Percentiles rank a stretch among this genome's conserved stretches.
These are phyloP conservation scores for Baorangia bicolor DNA, from an alignment of 768 basidiomycete species.

Conservation along the genomic window DNA sequence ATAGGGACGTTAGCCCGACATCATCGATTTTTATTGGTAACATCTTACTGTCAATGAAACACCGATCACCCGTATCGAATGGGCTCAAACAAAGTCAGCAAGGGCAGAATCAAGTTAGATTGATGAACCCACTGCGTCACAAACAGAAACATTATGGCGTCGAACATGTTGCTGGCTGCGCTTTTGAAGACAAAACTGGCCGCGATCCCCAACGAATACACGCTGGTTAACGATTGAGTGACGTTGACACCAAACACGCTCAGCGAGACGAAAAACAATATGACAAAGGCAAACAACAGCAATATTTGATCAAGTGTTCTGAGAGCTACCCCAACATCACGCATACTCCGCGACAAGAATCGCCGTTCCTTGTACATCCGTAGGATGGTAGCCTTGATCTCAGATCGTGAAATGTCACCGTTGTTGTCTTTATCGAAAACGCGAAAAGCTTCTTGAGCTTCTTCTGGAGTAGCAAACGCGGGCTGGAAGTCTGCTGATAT, in stretches of 20 bases:
- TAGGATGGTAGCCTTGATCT: conserved; percentile 67
- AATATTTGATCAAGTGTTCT: conserved; percentile 63
- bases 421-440: conserved; percentile 77
- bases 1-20: conserved; percentile 4
- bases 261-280: conserved; percentile 72
- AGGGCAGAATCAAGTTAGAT: neutral
- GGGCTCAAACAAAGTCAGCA: conserved; percentile 43
- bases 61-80: conserved; percentile 81
- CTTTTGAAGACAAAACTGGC: conserved; percentile 82
- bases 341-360: conserved; percentile 72
- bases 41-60: conserved; percentile 60
- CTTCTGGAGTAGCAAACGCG: conserved; percentile 56
- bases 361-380: conserved; percentile 78
- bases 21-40: neutral
- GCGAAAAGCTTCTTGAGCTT: conserved; percentile 66
- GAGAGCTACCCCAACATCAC: conserved; percentile 68
- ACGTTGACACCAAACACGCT: conserved; percentile 71
- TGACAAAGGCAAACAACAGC: conserved; percentile 57
- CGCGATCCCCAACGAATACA: conserved; percentile 71
- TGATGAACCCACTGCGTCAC: conserved; percentile 68
- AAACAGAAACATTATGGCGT: conserved; percentile 80
- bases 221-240: conserved; percentile 62
- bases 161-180: conserved; percentile 69
- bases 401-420: conserved; percentile 72
- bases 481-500: conserved; percentile 68